phyloP scores from a whole-genome alignment of 2,329 filamentous ascomycete genomes.

The Fusarium bulbicola region DNA sequence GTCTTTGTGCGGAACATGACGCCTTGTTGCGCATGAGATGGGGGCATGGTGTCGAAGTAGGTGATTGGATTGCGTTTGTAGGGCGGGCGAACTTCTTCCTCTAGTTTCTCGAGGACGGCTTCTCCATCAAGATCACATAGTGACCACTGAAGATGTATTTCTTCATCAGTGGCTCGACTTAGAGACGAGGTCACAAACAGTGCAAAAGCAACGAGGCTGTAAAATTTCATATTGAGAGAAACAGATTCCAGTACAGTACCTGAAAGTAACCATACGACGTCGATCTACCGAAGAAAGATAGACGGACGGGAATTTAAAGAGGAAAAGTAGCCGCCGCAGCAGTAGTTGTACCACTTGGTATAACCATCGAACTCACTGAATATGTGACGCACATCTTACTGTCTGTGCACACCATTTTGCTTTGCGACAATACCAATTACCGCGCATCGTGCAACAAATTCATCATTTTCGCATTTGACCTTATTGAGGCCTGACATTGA shows the following conservation, averaged over 20 bases:
- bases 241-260: background rate
- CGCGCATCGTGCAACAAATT: background rate
- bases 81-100: slow-evolving; percentile 16
- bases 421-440: background rate
- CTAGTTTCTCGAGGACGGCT: slow-evolving; percentile 27
- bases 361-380: background rate
- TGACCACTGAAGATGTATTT: slow-evolving; percentile 36
- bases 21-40: slow-evolving; percentile 28
- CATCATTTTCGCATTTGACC: slow-evolving; percentile 3
- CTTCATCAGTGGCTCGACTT: background rate
- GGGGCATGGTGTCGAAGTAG: slow-evolving; percentile 35
- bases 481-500: background rate
- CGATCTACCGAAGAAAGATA: background rate
- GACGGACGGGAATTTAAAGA: background rate
- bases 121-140: slow-evolving; percentile 26
- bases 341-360: background rate
- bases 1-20: slow-evolving; percentile 37
- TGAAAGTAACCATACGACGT: background rate
- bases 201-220: background rate
- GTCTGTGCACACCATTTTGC: background rate
- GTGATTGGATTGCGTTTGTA: slow-evolving; percentile 34
- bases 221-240: slow-evolving; percentile 10
- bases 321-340: background rate
- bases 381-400: background rate
- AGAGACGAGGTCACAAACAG: background rate